These are phyloP conservation scores for Rhodosporidiobolus odoratus DNA, from an alignment of 768 basidiomycete genomes.

Conservation along the genomic window DNA sequence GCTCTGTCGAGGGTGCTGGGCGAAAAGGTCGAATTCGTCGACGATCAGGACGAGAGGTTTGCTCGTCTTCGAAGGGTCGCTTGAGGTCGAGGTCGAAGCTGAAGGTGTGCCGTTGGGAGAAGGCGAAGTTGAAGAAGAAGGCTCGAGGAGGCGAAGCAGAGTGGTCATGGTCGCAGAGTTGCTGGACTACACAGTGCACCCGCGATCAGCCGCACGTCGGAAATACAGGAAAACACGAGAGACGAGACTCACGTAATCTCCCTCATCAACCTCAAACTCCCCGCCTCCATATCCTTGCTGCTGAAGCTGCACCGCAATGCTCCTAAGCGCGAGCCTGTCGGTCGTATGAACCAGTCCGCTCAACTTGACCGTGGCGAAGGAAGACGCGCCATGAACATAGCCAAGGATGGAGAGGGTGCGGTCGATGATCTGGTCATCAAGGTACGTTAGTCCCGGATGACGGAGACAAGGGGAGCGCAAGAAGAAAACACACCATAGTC, in stretches of 20 bases:
- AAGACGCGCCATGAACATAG: conserved; percentile 17
- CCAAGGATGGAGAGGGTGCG: conserved; percentile 31
- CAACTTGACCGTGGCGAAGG: conserved; percentile 62
- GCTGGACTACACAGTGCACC: conserved; percentile 54
- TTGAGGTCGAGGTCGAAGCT: conserved; percentile 54
- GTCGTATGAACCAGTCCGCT: conserved; percentile 79
- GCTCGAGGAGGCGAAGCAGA: conserved; percentile 41
- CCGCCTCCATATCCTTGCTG: conserved; percentile 61
- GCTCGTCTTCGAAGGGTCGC: not conserved
- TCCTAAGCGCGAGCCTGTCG: conserved; percentile 83
- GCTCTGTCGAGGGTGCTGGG: conserved; percentile 82
- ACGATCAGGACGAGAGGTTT: conserved; percentile 65
- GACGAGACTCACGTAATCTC: conserved; percentile 46
- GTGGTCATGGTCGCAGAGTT: conserved; percentile 41
- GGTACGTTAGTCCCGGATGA: not conserved
- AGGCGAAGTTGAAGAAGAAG: conserved; percentile 30
- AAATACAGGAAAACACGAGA: conserved; percentile 35
- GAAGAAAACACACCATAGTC: conserved; percentile 29
- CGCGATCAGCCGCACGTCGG: conserved; percentile 43
- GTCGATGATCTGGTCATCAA: conserved; percentile 32
- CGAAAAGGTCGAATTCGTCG: conserved; percentile 90
- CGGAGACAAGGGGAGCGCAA: not conserved
- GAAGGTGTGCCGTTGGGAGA: conserved; percentile 39
- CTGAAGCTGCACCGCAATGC: conserved; percentile 78
- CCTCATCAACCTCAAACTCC: conserved; percentile 41